Evolutionary conservation across 169 alveolate species (phyloP).

Genomic region (Eimeria sp.): DNA sequence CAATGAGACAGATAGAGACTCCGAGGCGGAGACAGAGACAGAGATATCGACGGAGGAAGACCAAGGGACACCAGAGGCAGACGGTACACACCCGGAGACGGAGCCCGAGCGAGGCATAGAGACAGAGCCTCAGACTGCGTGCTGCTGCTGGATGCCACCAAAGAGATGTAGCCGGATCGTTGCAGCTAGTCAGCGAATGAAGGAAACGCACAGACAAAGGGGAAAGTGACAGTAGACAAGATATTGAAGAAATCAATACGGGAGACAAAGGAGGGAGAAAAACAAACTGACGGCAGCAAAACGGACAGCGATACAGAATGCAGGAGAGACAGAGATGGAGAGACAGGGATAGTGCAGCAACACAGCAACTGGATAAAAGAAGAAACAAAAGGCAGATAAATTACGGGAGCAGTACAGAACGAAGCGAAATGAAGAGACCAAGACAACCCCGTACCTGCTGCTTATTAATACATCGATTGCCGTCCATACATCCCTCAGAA

Average conservation of each 20-base stretch:
- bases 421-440: not conserved
- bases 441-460: conserved; percentile 1
- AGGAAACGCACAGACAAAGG: not conserved
- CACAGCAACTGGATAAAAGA: not conserved
- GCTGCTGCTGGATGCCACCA: not conserved
- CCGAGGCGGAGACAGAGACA: not conserved
- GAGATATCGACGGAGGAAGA: not conserved
- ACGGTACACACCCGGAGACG: not conserved
- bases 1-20: too few relatives aligned
- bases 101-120: not conserved
- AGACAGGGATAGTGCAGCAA: not conserved
- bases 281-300: not conserved
- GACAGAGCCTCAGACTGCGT: not conserved
- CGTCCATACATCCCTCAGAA: conserved; percentile 43
- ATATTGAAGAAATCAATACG: too few relatives aligned
- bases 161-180: not conserved
- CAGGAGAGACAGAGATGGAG: not conserved
- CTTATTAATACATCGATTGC: conserved; percentile 63
- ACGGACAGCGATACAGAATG: not conserved
- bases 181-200: not conserved
- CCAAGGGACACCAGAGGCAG: too few relatives aligned
- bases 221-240: not conserved
- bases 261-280: not conserved
- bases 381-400: not conserved
- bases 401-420: not conserved